A percentile compares a stretch with the other conserved stretches of the same genome.
phyloP scores from a whole-genome alignment of 306 rosid species.

The Quercus dentata region DNA sequence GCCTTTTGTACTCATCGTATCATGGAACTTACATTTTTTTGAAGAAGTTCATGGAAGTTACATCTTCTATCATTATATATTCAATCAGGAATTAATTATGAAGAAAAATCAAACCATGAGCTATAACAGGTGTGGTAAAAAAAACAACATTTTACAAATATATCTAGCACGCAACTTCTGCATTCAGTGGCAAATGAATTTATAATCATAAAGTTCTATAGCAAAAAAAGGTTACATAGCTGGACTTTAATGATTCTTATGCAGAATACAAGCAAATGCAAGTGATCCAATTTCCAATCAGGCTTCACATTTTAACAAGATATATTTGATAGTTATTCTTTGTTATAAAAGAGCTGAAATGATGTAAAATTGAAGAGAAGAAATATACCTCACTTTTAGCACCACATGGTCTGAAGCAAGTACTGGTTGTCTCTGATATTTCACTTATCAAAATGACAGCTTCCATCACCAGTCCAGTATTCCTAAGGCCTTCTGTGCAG shows the following conservation, averaged over 20 bases:
- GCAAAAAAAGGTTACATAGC: background rate
- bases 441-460: constrained; percentile 67
- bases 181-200: background rate
- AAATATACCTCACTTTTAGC: constrained; percentile 62
- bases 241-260: background rate
- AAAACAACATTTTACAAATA: background rate
- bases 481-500: constrained; percentile 35
- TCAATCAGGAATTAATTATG: background rate
- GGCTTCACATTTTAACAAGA: background rate
- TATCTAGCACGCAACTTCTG: background rate
- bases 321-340: background rate
- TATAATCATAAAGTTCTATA: background rate
- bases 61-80: background rate
- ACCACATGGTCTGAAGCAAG: constrained; percentile 47
- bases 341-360: constrained; percentile 7
- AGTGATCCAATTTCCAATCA: background rate
- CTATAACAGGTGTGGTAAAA: background rate
- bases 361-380: constrained; percentile 4
- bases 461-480: constrained; percentile 54
- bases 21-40: background rate
- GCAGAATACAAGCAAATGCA: background rate
- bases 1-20: background rate
- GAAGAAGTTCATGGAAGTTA: background rate
- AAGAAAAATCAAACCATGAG: background rate
- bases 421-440: constrained; percentile 36